phyloP scores from a whole-genome alignment of 108 stramenopile species.

The Conticribra weissflogii region DNA sequence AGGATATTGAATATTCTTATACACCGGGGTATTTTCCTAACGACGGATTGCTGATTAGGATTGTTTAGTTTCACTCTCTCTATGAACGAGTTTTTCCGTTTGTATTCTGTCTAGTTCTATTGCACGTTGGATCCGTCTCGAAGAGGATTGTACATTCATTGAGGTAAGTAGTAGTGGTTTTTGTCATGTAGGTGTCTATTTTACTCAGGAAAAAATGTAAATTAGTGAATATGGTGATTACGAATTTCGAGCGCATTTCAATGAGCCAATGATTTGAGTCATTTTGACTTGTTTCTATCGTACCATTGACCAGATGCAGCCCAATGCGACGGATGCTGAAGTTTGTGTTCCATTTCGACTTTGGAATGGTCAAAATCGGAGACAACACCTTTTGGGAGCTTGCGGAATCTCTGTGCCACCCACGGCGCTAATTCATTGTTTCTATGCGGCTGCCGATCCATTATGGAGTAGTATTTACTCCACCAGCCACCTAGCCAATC shows the following conservation, averaged over 20 bases:
- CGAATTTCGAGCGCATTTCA: too few species aligned
- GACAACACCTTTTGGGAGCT: constrained; percentile 20
- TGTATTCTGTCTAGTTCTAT: too few species aligned
- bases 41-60: constrained; percentile 24
- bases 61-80: not conserved
- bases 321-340: constrained; percentile 20
- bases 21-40: constrained; percentile 44
- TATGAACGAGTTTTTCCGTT: too few species aligned
- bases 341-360: constrained; percentile 19
- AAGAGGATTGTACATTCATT: too few species aligned
- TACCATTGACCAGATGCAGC: constrained; percentile 1
- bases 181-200: too few species aligned
- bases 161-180: too few species aligned
- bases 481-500: constrained; percentile 48
- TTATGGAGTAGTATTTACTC: constrained; percentile 48
- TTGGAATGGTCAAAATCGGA: constrained; percentile 38
- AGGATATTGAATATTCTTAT: constrained; percentile 34
- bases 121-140: too few species aligned
- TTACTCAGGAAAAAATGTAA: too few species aligned
- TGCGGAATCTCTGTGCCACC: constrained; percentile 38
- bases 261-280: too few species aligned
- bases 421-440: constrained; percentile 44
- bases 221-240: too few species aligned
- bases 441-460: constrained; percentile 33
- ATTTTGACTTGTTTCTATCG: not conserved